A percentile compares a stretch with the other conserved stretches of the same genome.
Conservation (phyloP, 768 basidiomycete species). For the Russula sp. region DNA sequence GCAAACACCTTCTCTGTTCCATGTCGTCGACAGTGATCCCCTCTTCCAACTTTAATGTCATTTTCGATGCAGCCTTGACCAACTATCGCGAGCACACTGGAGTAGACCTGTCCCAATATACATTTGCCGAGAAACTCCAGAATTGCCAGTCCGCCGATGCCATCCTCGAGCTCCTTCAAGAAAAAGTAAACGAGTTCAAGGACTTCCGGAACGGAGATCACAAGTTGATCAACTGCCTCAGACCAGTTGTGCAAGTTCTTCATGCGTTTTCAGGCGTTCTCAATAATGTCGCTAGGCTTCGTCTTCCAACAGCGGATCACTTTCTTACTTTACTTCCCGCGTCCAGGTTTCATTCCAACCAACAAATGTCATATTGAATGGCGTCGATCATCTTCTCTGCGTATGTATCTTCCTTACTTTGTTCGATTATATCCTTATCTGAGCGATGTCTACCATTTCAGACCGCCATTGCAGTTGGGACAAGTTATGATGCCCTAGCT, state of each 20-base stretch:
- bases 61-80: background rate
- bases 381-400: background rate
- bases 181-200: background rate
- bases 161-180: background rate
- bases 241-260: background rate
- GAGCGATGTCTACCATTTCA: background rate
- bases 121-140: background rate
- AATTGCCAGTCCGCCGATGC: background rate
- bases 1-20: background rate
- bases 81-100: background rate
- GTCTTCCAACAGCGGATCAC: background rate
- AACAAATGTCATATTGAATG: background rate
- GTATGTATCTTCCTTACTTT: background rate
- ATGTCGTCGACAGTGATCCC: background rate
- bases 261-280: background rate
- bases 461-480: background rate
- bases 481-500: background rate
- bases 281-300: background rate
- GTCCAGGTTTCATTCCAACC: background rate
- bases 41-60: background rate
- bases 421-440: no score
- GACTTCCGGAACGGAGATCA: background rate
- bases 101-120: constrained; percentile 4
- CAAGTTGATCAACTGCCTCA: background rate
- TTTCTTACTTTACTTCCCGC: background rate